Conservation (phyloP, 208 protist species). For the Wallacemonas sp. region DNA sequence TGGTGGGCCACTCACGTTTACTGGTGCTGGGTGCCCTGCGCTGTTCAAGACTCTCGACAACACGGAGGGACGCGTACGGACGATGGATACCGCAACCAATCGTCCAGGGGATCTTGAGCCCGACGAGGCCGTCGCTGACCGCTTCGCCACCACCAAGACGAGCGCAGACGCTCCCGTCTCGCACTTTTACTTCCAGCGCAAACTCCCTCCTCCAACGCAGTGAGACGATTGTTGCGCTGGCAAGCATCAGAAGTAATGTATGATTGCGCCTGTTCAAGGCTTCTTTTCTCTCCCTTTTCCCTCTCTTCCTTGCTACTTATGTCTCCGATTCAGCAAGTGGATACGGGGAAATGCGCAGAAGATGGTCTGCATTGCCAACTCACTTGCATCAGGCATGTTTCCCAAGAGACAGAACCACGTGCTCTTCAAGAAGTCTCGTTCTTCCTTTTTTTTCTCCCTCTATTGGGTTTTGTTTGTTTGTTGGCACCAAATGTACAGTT, state of each 20-base stretch:
- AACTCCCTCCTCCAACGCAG: slow-evolving; percentile 30
- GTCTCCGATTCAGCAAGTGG: not conserved
- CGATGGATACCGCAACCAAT: not conserved
- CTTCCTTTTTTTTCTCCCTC: too few relatives aligned
- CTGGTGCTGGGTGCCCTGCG: not conserved
- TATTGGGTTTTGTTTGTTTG: too few relatives aligned
- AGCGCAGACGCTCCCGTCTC: slow-evolving; percentile 40
- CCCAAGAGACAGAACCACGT: too few relatives aligned
- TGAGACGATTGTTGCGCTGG: not conserved
- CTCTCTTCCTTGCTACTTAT: not conserved
- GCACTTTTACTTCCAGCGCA: slow-evolving; percentile 56
- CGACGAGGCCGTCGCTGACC: slow-evolving; percentile 10
- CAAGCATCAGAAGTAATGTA: not conserved
- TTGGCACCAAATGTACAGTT: too few relatives aligned
- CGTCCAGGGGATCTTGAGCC: not conserved
- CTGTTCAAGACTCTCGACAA: slow-evolving; percentile 12
- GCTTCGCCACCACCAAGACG: slow-evolving; percentile 43
- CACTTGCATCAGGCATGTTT: too few relatives aligned
- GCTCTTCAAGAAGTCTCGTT: too few relatives aligned
- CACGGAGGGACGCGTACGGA: not conserved
- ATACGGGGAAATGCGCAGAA: not conserved
- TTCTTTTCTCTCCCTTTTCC: not conserved
- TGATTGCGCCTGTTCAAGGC: not conserved
- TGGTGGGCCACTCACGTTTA: not conserved
- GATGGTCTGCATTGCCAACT: not conserved